phyloP scores from a whole-genome alignment of 441 rosid genomes.

The Daphne laureola region DNA sequence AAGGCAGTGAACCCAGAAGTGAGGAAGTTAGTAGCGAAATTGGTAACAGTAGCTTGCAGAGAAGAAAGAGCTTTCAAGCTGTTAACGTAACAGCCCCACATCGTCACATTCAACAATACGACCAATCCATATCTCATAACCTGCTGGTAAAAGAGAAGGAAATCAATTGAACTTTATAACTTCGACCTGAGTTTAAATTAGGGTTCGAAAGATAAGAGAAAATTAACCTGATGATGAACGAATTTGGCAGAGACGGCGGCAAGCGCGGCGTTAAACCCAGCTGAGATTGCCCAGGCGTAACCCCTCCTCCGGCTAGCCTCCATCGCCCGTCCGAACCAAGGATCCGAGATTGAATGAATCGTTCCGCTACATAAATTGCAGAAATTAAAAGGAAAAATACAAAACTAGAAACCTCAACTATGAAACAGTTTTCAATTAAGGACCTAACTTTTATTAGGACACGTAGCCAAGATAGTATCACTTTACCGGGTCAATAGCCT shows the following conservation, averaged over 20 bases:
- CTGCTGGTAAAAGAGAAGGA: constrained; percentile 26
- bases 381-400: neutral
- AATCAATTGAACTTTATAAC: too few species aligned
- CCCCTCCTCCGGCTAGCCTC: constrained; percentile 31
- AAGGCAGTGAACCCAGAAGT: constrained; percentile 81
- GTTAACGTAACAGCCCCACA: constrained; percentile 91
- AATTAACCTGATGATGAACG: constrained; percentile 39
- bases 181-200: neutral
- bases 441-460: too few species aligned
- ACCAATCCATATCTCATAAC: constrained; percentile 50
- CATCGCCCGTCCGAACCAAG: constrained; percentile 15
- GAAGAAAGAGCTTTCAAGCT: constrained; percentile 82
- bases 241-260: constrained; percentile 74
- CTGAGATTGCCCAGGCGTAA: constrained; percentile 61
- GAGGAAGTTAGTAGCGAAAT: constrained; percentile 79
- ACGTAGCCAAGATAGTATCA: too few species aligned
- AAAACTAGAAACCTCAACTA: neutral
- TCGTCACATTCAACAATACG: constrained; percentile 50
- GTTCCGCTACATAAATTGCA: neutral
- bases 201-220: neutral
- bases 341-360: neutral
- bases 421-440: too few species aligned
- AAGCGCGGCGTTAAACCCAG: constrained; percentile 70
- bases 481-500: too few species aligned
- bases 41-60: constrained; percentile 76